phyloP scores from a whole-genome alignment of 1,139 yeast genomes.

The Yamadazyma atmosphaerica region DNA sequence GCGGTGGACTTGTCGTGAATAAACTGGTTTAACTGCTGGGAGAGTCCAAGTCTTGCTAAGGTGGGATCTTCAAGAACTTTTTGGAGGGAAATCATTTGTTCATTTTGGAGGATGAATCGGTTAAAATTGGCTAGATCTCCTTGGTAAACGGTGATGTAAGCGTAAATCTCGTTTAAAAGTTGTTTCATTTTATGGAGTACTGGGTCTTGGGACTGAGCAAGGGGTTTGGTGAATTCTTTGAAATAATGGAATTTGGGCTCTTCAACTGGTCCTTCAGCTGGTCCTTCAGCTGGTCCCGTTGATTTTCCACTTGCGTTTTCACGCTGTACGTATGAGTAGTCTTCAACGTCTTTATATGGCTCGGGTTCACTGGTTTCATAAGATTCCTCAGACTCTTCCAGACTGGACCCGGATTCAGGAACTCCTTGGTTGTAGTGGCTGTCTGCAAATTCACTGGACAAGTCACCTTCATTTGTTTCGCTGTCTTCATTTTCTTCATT shows the following conservation, averaged over 20 bases:
- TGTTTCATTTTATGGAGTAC: constrained; percentile 15
- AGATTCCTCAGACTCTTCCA: constrained; percentile 3
- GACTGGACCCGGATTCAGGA: no score
- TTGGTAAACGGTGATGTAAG: constrained; percentile 7
- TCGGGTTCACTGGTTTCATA: constrained; percentile 14
- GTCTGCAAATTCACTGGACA: constrained; percentile 2
- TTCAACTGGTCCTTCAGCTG: not conserved
- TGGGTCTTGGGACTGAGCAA: constrained; percentile 4
- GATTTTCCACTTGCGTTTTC: no score
- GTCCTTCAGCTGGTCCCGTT: not conserved
- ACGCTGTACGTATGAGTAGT: no score
- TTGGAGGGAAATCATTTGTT: not conserved
- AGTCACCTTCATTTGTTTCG: constrained; percentile 2
- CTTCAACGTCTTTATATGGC: no score
- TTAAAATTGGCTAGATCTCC: constrained; percentile 3
- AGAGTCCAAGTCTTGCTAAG: not conserved
- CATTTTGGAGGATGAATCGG: constrained; percentile 1
- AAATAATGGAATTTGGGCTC: constrained; percentile 5
- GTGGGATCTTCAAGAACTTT: not conserved
- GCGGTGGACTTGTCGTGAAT: not conserved
- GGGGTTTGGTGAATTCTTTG: constrained; percentile 8
- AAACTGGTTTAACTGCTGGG: not conserved
- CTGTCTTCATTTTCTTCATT: constrained; percentile 6
- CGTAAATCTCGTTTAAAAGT: constrained; percentile 21
- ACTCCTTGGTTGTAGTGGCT: no score